Evolutionary conservation across 257 asterid genomes (phyloP).

Genomic region (Mitragyna speciosa): DNA sequence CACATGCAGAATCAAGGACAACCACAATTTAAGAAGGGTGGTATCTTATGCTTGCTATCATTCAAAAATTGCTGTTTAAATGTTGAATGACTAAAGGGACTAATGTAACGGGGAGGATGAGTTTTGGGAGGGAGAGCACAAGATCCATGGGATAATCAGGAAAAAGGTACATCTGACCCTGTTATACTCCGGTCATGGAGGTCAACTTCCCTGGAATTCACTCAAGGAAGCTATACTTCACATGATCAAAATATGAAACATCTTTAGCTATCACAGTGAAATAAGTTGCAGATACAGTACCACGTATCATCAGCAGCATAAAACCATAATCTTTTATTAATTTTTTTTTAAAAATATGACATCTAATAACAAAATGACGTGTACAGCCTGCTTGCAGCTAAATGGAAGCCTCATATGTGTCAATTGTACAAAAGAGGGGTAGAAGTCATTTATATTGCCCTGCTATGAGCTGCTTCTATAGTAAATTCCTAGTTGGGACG

Average conservation of each 20-base stretch:
- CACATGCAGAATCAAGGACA: background rate
- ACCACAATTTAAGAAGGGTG: background rate
- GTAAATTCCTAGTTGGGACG: background rate
- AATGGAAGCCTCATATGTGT: background rate
- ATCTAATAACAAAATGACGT: background rate
- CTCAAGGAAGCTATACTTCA: too few relatives aligned
- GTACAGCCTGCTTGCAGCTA: background rate
- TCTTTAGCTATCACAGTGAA: too few relatives aligned
- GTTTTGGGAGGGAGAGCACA: background rate
- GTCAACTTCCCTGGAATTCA: too few relatives aligned
- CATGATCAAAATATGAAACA: too few relatives aligned
- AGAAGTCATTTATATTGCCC: background rate
- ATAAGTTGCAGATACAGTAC: too few relatives aligned
- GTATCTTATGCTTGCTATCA: background rate
- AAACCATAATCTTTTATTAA: too few relatives aligned
- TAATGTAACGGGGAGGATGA: background rate
- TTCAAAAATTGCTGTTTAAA: background rate
- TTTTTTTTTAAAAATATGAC: background rate
- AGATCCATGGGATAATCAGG: background rate
- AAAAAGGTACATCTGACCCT: background rate
- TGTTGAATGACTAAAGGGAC: background rate
- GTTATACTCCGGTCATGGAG: too few relatives aligned
- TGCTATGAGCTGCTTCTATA: background rate
- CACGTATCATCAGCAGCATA: too few relatives aligned
- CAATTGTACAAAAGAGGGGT: background rate